Evolutionary conservation across 1,284 basidiomycete species (phyloP).

Genomic region (Kalmanozyma brasiliensis): DNA sequence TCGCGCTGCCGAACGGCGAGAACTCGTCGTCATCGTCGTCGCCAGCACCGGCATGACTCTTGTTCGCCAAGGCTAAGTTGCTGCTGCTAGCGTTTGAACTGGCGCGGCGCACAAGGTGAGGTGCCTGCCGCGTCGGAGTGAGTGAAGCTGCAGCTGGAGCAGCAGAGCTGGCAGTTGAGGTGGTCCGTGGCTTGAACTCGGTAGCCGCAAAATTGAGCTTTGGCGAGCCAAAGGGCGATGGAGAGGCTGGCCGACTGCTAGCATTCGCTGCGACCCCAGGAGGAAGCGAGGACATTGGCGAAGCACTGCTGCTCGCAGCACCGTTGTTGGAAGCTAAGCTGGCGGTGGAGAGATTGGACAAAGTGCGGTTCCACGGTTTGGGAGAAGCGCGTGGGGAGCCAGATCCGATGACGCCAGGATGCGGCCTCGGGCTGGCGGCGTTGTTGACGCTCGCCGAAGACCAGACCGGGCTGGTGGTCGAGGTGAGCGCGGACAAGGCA

Average conservation of each 20-base stretch:
- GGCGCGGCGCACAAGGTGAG: constrained; percentile 30
- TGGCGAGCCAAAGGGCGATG: constrained; percentile 58
- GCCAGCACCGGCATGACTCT: constrained; percentile 52
- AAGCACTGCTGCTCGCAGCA: constrained; percentile 13
- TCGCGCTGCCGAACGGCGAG: constrained; percentile 70
- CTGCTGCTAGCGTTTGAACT: constrained; percentile 51
- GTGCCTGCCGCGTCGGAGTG: constrained; percentile 32
- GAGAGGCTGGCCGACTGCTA: constrained; percentile 51
- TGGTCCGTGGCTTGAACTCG: constrained; percentile 57
- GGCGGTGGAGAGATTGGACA: constrained; percentile 44
- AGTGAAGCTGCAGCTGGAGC: constrained; percentile 11
- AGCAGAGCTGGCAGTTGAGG: constrained; percentile 20
- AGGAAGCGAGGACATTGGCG: constrained; percentile 43
- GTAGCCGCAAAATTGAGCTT: constrained; percentile 60
- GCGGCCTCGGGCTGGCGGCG: constrained; percentile 35
- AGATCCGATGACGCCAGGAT: constrained; percentile 55
- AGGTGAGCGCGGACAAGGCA: constrained; percentile 25
- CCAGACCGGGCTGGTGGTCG: constrained; percentile 26
- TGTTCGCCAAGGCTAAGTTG: constrained; percentile 51
- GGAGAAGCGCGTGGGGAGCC: constrained; percentile 55
- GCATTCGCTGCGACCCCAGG: constrained; percentile 27
- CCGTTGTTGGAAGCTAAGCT: constrained; percentile 36
- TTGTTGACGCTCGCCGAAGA: constrained; percentile 11
- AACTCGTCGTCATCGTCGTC: constrained; percentile 73
- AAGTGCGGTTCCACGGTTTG: constrained; percentile 48